Percentiles rank a stretch among this genome's conserved stretches.
phyloP scores from a whole-genome alignment of 2,329 filamentous ascomycete genomes.

The Fusarium floridanum region DNA sequence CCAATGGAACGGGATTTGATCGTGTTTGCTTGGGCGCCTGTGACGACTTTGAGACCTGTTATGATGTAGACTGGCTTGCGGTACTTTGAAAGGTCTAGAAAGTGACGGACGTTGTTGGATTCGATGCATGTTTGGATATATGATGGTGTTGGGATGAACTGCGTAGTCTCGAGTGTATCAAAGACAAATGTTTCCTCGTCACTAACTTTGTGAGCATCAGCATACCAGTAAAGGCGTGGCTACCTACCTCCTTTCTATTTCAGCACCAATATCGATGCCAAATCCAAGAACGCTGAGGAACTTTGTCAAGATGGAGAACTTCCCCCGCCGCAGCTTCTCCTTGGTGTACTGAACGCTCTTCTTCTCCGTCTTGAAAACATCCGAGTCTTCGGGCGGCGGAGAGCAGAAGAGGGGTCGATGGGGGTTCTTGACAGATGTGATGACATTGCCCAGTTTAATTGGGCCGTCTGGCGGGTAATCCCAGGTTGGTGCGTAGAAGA shows the following conservation, averaged over 20 bases:
- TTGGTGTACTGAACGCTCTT: conserved; percentile 14
- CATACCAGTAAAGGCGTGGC: too few species aligned
- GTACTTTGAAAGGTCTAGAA: not conserved
- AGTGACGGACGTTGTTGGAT: not conserved
- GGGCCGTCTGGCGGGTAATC: conserved; percentile 3
- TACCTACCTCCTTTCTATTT: conserved; percentile 1
- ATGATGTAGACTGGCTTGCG: conserved; percentile 29
- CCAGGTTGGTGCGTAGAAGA: conserved; percentile 18
- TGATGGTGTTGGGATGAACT: conserved; percentile 10
- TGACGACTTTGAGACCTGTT: conserved; percentile 19
- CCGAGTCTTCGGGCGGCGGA: not conserved
- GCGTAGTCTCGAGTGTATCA: conserved; percentile 8
- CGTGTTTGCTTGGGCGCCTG: conserved; percentile 10
- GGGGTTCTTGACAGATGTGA: conserved; percentile 27
- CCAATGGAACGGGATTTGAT: not conserved
- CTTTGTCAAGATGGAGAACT: conserved; percentile 15
- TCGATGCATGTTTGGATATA: conserved; percentile 23
- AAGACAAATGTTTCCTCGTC: conserved; percentile 21
- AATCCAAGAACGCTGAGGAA: conserved; percentile 15
- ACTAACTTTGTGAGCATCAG: not conserved
- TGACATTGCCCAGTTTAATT: conserved; percentile 27
- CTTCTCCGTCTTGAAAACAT: conserved; percentile 2
- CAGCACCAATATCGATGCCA: conserved; percentile 13
- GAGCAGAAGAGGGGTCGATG: conserved; percentile 10
- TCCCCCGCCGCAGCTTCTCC: conserved; percentile 11